A percentile compares a stretch with the other conserved stretches of the same genome.
phyloP scores from a whole-genome alignment of 306 rosid species.

The Castanopsis chinensis region DNA sequence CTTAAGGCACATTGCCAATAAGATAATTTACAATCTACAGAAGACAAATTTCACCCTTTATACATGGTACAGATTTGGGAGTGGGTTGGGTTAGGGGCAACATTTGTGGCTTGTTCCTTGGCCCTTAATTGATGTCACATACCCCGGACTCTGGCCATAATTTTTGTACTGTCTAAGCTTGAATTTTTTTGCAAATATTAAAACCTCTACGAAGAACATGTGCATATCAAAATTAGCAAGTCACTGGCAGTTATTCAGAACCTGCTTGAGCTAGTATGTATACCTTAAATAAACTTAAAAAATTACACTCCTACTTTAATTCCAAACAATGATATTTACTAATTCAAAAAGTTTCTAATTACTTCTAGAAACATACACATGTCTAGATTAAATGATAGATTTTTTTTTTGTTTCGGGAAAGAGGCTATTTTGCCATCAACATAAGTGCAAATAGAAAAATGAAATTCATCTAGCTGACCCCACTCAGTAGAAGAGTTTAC shows the following conservation, averaged over 20 bases:
- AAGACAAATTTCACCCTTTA: background rate
- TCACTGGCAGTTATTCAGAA: background rate
- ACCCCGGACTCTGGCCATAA: no score
- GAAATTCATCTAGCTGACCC: background rate
- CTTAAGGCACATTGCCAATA: background rate
- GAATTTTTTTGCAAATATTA: background rate
- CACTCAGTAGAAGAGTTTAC: background rate
- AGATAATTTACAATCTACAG: background rate
- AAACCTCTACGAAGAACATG: background rate
- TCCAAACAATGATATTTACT: background rate
- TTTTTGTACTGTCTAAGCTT: background rate
- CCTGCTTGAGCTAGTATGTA: background rate
- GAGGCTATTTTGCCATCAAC: background rate
- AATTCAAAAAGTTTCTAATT: background rate
- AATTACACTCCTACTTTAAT: background rate
- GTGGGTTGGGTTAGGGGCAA: background rate
- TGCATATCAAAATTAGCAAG: background rate
- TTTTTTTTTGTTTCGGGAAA: background rate
- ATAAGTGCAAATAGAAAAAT: background rate
- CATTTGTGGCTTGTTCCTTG: background rate
- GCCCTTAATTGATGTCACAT: background rate
- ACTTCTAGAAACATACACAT: background rate
- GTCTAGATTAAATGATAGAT: background rate
- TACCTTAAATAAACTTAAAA: background rate
- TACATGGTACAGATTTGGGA: background rate